phyloP scores from a whole-genome alignment of 2,329 filamentous ascomycete species.

The Remersonia thermophila region DNA sequence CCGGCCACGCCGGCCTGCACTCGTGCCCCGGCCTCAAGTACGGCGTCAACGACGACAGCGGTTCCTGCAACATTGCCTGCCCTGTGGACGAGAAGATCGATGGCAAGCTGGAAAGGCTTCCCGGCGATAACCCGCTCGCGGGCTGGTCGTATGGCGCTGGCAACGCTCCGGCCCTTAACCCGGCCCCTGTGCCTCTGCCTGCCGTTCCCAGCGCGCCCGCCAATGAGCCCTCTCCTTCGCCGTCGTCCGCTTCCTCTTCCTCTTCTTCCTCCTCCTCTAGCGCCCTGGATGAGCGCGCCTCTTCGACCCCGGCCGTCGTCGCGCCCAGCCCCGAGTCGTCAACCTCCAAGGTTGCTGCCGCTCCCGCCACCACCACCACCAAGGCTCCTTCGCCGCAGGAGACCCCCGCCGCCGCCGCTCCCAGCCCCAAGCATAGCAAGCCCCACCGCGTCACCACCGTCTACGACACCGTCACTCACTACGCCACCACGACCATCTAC shows the following conservation, averaged over 20 bases:
- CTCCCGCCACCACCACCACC: no score
- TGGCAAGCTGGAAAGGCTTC: conserved; percentile 35
- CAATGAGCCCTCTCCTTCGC: background rate
- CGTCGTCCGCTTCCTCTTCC: background rate
- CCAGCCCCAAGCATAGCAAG: background rate
- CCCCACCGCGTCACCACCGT: conserved; percentile 7
- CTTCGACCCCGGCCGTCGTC: background rate
- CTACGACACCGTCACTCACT: conserved; percentile 32
- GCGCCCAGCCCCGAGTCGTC: no score
- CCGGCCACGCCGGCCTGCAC: conserved; percentile 47
- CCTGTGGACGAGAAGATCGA: conserved; percentile 33
- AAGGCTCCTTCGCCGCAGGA: no score
- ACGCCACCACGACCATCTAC: conserved; percentile 27
- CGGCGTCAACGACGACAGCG: conserved; percentile 34
- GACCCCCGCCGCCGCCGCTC: no score
- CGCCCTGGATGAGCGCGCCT: no score
- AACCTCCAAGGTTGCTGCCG: no score
- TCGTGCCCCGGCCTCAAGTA: conserved; percentile 46
- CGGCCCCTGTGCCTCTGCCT: background rate
- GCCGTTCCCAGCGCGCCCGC: background rate
- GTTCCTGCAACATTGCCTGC: conserved; percentile 38
- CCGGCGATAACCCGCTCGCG: conserved; percentile 42
- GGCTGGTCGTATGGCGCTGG: conserved; percentile 31
- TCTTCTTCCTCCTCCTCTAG: no score
- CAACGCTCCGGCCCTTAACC: conserved; percentile 4